Evolutionary conservation across 768 basidiomycete genomes (phyloP), one percentile per base, ranked within the genome.

Genomic region (Symmetrospora coprosmae): DNA sequence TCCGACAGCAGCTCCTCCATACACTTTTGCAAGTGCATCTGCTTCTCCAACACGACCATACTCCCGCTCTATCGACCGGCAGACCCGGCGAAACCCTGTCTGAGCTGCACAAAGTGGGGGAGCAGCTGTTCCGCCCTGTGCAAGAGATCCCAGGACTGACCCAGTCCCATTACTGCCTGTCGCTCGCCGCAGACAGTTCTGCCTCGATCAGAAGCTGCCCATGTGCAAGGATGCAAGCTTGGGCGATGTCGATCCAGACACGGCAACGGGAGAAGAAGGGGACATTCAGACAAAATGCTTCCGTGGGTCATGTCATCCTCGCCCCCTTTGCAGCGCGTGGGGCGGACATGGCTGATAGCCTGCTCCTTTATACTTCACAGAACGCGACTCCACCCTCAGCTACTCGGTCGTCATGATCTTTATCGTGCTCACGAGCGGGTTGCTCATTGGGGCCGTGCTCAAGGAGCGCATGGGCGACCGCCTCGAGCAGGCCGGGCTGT

Each of bases 261-360:
- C 71, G 1, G 73, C 71, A 1, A 75, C 75, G 1, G 75, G 75
- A 0, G 70, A 72, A 23, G 75, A 74, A 43, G 74, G 74, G 9
- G 75, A 76, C 60, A 73, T 76, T 11, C 72, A 74, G 66, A 74
- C 74, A 16, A 63, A 71, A 55, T 76, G 75, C 66, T 76, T 75
- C 66, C 72, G 75, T 75, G 41, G 50, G 75, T 72, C 27, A 1
- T 19, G 2, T 28, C 13, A 8, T 19, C 8, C 23, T 41, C 11
- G 16, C 45, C 11, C 17, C 33, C 19, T 13, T 9, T 2, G 0
- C 9, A 1, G 31, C 34, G 17, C 21, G 7, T 21, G 1, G 16
- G 17, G 27, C 37, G 8, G 37, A 55, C 25, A n/a, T n/a, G n/a
- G n/a, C n/a, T n/a, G n/a, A n/a, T n/a, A n/a, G n/a, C n/a, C n/a